A percentile compares a stretch with the other conserved stretches of the same genome.
phyloP scores from a whole-genome alignment of 164 flowering plant genomes.

The Vitis labrusca region DNA sequence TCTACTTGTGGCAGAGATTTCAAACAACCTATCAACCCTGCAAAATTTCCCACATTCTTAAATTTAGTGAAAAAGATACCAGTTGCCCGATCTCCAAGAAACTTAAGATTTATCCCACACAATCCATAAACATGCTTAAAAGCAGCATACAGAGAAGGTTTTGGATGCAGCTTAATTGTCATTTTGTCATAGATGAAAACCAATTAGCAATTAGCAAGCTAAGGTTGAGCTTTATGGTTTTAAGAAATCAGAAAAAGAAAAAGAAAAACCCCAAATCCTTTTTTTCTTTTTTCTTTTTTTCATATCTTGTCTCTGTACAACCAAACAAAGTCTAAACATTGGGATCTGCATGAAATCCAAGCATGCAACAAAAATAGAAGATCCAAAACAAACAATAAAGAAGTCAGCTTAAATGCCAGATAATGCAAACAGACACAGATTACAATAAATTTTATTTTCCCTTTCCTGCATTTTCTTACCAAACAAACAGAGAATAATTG shows the following conservation, averaged over 20 bases:
- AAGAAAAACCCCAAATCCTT: no score
- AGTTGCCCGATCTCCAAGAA: neutral
- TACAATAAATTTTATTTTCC: neutral
- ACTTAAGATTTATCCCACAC: neutral
- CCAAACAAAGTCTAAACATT: neutral
- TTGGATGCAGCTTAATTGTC: no score
- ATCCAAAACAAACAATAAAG: neutral
- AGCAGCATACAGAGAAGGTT: no score
- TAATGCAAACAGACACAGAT: no score
- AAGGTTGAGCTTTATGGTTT: no score
- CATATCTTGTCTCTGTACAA: neutral
- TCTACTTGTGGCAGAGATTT: neutral
- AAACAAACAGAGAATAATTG: neutral
- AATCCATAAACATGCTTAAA: no score
- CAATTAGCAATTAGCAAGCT: no score
- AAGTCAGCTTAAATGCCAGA: neutral
- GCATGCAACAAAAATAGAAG: neutral
- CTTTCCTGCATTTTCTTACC: no score
- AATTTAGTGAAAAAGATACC: neutral
- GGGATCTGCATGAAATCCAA: neutral
- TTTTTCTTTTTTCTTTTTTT: neutral
- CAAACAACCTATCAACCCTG: constrained; percentile 15
- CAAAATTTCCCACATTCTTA: constrained; percentile 6
- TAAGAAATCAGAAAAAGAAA: no score
- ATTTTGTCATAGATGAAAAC: no score